Base-by-base conservation (phyloP, 2,329 filamentous ascomycete genomes). In the Stagonosporopsis rhizophila region DNA sequence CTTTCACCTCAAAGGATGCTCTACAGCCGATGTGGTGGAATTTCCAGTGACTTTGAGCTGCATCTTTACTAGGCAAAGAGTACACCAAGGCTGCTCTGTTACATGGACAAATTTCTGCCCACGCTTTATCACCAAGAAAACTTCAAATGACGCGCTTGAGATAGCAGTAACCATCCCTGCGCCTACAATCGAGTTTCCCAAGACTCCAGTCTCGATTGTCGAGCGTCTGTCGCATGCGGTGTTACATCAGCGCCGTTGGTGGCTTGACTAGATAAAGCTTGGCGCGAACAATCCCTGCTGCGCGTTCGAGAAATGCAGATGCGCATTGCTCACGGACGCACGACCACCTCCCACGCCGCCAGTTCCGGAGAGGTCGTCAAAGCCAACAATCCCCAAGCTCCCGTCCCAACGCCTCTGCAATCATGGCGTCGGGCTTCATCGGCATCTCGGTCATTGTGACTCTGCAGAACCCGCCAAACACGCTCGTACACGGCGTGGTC, bases 361-460 rank as follows among this genome's bases (percentile, higher is more conserved):
- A 51, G 47, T 46, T n/a, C 35, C 37, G 47, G 47, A 42, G 53
- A 41, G 40, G 53, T 56, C 47, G 47, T 52, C 53, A 52, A 37
- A 47, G 19, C 30, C 42, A 47, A 9, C 44, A 32, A 5, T 25
- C 12, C 25, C 28, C 39, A 19, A 23, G 41, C 23, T 44, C n/a
- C 40, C 28, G 14, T 28, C 41, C 41, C 19, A 44, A 25, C 23
- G 30, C 32, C 23, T 9, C 34, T 39, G 44, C 58, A 55, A 60
- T 32, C 65, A 90, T 90, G 87, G 86, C 70, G 44, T 81, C 82
- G 57, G 82, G 87, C 70, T 92, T 94, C 73, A 86, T 91, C 69
- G 91, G 91, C 59, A 84, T 91, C 74, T 87, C 88, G 58, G 91
- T 95, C 77, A 79, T 87, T 58, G 87, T 95, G 68, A 89, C 88